Evolutionary conservation across 1,284 basidiomycete genomes (phyloP).

Genomic region (Omphalotus olearius): DNA sequence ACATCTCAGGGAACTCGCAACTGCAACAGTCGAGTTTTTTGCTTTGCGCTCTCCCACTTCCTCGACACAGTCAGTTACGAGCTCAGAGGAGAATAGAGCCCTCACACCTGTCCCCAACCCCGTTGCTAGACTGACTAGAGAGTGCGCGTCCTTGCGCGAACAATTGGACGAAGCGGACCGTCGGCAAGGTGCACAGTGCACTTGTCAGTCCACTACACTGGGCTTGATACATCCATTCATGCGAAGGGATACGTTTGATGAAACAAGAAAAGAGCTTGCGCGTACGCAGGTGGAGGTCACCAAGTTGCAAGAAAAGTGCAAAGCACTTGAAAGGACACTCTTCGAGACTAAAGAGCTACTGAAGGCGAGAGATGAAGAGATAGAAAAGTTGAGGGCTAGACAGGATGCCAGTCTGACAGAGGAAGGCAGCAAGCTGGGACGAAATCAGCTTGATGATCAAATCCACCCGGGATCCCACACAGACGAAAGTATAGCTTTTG

Average conservation of each 20-base stretch:
- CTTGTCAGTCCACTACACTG: conserved; percentile 32
- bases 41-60: conserved; percentile 36
- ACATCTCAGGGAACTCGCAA: conserved; percentile 54
- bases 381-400: conserved; percentile 41
- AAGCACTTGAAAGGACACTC: conserved; percentile 52
- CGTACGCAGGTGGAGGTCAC: conserved; percentile 48
- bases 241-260: conserved; percentile 52
- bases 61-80: conserved; percentile 18
- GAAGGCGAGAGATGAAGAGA: conserved; percentile 46
- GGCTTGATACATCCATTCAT: conserved; percentile 34
- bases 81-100: conserved; percentile 23
- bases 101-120: conserved; percentile 29
- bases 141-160: conserved; percentile 44
- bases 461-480: not conserved
- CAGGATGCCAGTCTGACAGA: conserved; percentile 28
- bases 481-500: conserved; percentile 36
- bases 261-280: conserved; percentile 49
- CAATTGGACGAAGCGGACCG: conserved; percentile 42
- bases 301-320: conserved; percentile 56
- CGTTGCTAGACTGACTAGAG: conserved; percentile 32
- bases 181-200: conserved; percentile 30
- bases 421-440: conserved; percentile 2
- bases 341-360: conserved; percentile 48
- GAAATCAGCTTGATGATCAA: conserved; percentile 19
- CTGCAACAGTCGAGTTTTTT: conserved; percentile 59